These are phyloP conservation scores for Erodium maritimum DNA, from an alignment of 345 rosid species.

Conservation along the genomic window DNA sequence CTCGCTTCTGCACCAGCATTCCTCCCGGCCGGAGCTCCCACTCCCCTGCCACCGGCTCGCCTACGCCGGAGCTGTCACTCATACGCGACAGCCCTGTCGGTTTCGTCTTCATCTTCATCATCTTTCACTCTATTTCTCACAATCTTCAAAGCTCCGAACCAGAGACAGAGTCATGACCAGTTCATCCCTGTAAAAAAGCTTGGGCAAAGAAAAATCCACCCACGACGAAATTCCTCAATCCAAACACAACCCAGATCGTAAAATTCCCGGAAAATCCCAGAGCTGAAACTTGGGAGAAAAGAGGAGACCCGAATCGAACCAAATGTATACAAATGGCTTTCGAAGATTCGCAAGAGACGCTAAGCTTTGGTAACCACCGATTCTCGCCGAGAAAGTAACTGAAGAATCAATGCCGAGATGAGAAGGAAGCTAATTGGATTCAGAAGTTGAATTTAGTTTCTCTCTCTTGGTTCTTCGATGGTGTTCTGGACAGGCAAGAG, in stretches of 20 bases:
- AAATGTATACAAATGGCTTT: too few relatives aligned
- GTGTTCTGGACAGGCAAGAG: constrained; percentile 33
- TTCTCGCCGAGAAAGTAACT: constrained; percentile 8
- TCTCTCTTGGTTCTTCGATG: constrained; percentile 13
- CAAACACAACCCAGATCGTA: background rate
- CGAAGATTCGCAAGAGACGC: too few relatives aligned
- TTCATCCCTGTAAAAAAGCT: constrained; percentile 12
- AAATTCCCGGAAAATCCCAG: background rate
- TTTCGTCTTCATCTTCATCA: constrained; percentile 71
- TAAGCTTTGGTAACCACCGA: constrained; percentile 8
- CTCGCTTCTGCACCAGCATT: constrained; percentile 92
- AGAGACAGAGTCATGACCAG: constrained; percentile 7
- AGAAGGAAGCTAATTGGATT: constrained; percentile 5
- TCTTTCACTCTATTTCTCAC: constrained; percentile 12
- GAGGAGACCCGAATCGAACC: too few relatives aligned
- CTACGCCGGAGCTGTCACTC: constrained; percentile 41
- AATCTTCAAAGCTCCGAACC: constrained; percentile 14
- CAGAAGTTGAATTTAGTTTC: constrained; percentile 11
- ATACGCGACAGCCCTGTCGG: constrained; percentile 31
- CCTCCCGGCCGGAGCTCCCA: constrained; percentile 99
- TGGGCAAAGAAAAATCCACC: constrained; percentile 10
- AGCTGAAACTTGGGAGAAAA: too few relatives aligned
- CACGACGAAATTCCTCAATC: too few relatives aligned
- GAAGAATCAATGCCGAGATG: constrained; percentile 5
- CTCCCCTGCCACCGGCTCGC: constrained; percentile 31